Conservation (phyloP, 2,329 filamentous ascomycete species). For the Cordyceps cicadae region DNA sequence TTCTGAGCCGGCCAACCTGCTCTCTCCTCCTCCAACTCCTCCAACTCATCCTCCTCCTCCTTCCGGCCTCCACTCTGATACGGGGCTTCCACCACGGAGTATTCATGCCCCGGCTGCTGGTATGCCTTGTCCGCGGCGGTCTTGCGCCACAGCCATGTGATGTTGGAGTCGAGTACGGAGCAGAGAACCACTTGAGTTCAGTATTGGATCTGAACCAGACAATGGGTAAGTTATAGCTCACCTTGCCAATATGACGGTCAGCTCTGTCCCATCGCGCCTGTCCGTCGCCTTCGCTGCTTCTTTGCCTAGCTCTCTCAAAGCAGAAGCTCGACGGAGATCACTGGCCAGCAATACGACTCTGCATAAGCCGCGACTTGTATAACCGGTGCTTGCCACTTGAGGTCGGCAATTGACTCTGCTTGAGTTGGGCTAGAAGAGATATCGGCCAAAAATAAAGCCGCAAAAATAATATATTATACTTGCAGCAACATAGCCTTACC, state of each 20-base stretch:
- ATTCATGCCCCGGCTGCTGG: background rate
- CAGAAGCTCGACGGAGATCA: background rate
- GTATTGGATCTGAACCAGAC: background rate
- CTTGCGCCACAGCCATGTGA: background rate
- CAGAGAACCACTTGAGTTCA: background rate
- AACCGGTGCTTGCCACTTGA: no score
- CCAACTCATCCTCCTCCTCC: background rate
- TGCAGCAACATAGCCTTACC: background rate
- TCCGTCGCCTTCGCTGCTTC: background rate
- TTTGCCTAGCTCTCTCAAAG: background rate
- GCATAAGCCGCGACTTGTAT: no score
- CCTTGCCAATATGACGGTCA: background rate
- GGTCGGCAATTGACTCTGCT: no score
- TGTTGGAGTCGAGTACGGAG: background rate
- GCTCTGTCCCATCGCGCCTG: background rate
- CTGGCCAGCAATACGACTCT: no score
- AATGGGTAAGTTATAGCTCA: background rate
- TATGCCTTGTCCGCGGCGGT: background rate
- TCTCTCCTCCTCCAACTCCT: no score
- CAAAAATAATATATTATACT: background rate
- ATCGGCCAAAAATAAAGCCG: background rate
- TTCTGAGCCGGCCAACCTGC: slow-evolving; percentile 3
- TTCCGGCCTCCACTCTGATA: background rate
- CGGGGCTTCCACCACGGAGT: background rate
- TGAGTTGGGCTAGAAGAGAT: no score